Percentiles rank a stretch among this genome's conserved stretches.
Conservation (phyloP, 2,329 filamentous ascomycete genomes). For the Colletotrichum paranaense region DNA sequence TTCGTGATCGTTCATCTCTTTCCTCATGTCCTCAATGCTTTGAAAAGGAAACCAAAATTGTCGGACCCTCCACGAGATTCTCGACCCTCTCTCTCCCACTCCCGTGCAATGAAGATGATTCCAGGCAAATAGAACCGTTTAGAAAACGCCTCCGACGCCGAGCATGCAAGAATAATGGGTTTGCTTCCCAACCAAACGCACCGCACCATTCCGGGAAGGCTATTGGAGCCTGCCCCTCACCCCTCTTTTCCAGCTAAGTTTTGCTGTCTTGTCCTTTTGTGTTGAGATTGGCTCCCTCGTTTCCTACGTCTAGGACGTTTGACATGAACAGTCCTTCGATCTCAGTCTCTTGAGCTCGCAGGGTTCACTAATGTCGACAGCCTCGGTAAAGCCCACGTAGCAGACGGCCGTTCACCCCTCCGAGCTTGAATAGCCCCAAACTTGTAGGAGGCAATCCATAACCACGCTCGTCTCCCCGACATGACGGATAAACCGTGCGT, state of each 20-base stretch:
- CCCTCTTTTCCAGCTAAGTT: not conserved
- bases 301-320: not conserved
- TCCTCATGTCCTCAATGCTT: not conserved
- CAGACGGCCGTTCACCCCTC: not conserved
- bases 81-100: no score
- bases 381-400: not conserved
- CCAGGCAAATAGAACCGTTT: not conserved
- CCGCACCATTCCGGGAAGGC: not conserved
- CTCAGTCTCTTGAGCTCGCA: no score
- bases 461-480: no score
- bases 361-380: not conserved
- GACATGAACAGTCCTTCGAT: not conserved
- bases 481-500: not conserved
- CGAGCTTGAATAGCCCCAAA: no score
- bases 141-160: conserved; percentile 16
- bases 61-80: no score
- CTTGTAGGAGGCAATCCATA: no score
- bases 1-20: not conserved
- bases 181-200: not conserved
- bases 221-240: not conserved
- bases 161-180: conserved; percentile 12
- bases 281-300: not conserved
- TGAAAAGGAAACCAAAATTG: not conserved
- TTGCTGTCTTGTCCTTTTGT: no score
- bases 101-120: not conserved